A percentile compares a stretch with the other conserved stretches of the same genome.
These are phyloP conservation scores for Limnanthes douglasii DNA, from an alignment of 345 rosid genomes.

Conservation along the genomic window DNA sequence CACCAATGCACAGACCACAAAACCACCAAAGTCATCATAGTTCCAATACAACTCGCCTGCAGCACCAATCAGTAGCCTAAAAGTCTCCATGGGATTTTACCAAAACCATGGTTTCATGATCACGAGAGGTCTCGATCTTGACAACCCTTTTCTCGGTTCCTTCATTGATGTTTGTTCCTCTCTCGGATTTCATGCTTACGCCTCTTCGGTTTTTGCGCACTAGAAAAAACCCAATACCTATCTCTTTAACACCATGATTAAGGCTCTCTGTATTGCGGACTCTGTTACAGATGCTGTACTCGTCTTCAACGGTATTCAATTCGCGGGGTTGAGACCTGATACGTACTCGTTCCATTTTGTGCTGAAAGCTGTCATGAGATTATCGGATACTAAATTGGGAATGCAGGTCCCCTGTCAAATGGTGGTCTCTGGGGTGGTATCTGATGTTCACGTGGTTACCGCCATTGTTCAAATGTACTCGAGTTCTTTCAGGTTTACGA, in stretches of 20 bases:
- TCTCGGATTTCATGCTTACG: conserved; percentile 34
- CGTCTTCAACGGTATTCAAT: conserved; percentile 33
- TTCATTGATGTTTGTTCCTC: conserved; percentile 33
- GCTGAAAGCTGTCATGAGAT: conserved; percentile 26
- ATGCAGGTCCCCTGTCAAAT: conserved; percentile 41
- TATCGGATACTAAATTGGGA: conserved; percentile 26
- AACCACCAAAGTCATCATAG: too few relatives aligned
- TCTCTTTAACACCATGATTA: conserved; percentile 45
- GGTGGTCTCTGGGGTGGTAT: conserved; percentile 26
- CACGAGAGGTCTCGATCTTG: conserved; percentile 19
- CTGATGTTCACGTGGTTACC: conserved; percentile 23
- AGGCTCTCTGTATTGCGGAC: conserved; percentile 26
- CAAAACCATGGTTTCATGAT: conserved; percentile 40
- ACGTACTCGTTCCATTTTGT: conserved; percentile 49
- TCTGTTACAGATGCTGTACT: conserved; percentile 30
- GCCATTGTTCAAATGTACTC: conserved; percentile 49
- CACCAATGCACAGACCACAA: conserved; percentile 21
- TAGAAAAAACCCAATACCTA: conserved; percentile 15
- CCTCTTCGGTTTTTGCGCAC: conserved; percentile 23
- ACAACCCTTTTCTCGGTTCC: conserved; percentile 23
- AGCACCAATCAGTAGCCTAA: too few relatives aligned
- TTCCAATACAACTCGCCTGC: too few relatives aligned
- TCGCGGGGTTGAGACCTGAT: conserved; percentile 34
- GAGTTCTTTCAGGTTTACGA: conserved; percentile 12
- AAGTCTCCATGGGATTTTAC: too few relatives aligned